These are phyloP conservation scores for Bipolaris gigantea DNA, from an alignment of 2,329 filamentous ascomycete genomes.

Conservation along the genomic window DNA sequence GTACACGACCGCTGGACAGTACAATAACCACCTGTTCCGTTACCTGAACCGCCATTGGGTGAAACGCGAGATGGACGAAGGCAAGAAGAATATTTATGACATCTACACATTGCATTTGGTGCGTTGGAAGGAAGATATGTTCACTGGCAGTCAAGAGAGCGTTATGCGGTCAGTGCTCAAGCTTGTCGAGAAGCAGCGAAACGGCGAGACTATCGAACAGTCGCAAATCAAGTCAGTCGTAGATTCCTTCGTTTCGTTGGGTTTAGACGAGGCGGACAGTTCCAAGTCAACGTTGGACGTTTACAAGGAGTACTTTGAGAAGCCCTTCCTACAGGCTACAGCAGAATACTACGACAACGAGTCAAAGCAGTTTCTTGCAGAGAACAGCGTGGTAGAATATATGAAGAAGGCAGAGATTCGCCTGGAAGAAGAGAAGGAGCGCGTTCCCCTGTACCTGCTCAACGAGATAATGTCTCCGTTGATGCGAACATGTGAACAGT, in stretches of 20 bases:
- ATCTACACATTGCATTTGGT: constrained; percentile 97
- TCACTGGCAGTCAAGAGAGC: constrained; percentile 77
- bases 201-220: constrained; percentile 97
- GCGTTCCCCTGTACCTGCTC: constrained; percentile 88
- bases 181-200: constrained; percentile 94
- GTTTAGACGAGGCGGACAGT: constrained; percentile 88
- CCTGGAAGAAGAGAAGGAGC: constrained; percentile 89
- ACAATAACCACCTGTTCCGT: constrained; percentile 94
- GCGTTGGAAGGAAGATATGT: constrained; percentile 91
- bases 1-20: constrained; percentile 94
- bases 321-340: constrained; percentile 85
- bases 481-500: constrained; percentile 84
- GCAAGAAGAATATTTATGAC: constrained; percentile 97
- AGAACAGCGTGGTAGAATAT: constrained; percentile 97
- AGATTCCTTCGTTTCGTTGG: constrained; percentile 91
- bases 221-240: constrained; percentile 96
- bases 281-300: constrained; percentile 94
- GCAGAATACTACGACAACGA: constrained; percentile 85
- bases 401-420: constrained; percentile 98
- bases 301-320: constrained; percentile 90
- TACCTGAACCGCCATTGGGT: constrained; percentile 99
- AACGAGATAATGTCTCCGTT: constrained; percentile 82
- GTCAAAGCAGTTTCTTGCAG: constrained; percentile 89
- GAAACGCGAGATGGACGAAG: constrained; percentile 97
- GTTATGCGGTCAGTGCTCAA: constrained; percentile 96